Evolutionary conservation across 148 eudicot genomes (phyloP), one percentile per base, ranked within the genome.

Genomic region (Chenopodium berlandieri): DNA sequence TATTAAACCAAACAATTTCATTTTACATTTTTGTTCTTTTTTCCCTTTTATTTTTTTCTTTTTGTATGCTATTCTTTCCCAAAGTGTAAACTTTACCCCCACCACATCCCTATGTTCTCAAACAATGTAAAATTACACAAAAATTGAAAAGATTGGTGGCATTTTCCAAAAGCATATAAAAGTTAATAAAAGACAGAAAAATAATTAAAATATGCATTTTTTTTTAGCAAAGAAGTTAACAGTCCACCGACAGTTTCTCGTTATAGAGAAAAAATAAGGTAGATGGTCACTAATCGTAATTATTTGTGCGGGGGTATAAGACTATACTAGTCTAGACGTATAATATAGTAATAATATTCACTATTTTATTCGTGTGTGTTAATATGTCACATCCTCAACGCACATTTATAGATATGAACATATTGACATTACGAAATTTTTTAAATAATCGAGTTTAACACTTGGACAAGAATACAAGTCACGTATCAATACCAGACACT

Each of bases 171-270:
- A 83, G 79, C 82, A 75, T 27, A 71, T 37, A 81, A 81, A 82
- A 75, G 79, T 60, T 70, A 34, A 47, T 23, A 30, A 52, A 79
- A 68, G 25, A 64, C 73, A 27, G 23, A 66, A 52, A 68, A 7
- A 32, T 1, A 32, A 6, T 19, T n/a, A 73, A 17, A 2, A 56
- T 56, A 16, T 17, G 62, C 3, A 20, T 9, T 4, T 5, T 37
- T 37, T 7, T 73, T 17, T 46, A 3, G 48, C 12, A 47, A 60
- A 9, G 52, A 75, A 67, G 23, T 54, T 34, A 73, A 50, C 66
- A 77, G 56, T 44, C 81, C 83, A 81, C 86, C 86, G 86, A 84
- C 86, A 81, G 76, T 80, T 71, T 63, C 47, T 48, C 17, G 34
- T 74, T n/a, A 16, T 27, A 31, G 74, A 48, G n/a, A 56, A 27